Base-by-base conservation (phyloP, 192 early-diverging fungal genomes). In the Coemansia sp. region DNA sequence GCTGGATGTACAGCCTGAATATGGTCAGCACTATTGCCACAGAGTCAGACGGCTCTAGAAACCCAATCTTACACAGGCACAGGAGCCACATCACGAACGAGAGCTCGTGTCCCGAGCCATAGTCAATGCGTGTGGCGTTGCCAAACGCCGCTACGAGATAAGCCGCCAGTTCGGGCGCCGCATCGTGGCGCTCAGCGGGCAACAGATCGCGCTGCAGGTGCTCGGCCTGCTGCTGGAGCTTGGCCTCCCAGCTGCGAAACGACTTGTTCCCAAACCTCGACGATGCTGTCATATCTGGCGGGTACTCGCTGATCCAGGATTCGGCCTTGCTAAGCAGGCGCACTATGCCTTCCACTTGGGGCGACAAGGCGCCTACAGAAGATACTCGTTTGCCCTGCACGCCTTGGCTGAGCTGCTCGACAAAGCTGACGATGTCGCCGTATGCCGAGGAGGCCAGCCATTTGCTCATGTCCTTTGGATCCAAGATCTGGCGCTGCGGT, bases 101-200 rank as follows among this genome's bases (percentile, higher is more conserved):
- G 25, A 96, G 81, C 75, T 99, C 97, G 70, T 99, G 97, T 13
- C 97, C 97, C 31, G 88, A 92, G 16, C 97, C 97, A 73, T 99
- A 99, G 76, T 99, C 97, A 18, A 99, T 92, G 14, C 97, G 86
- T 3, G 87, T 93, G 8, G 82, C 84, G 70, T 99, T 89, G 2
- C 97, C 97, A 86, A 98, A 96, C 11, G 80, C 69, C 23, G 82
- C 83, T 0, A 65, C 79, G 34, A 96, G 82, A 65, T 97, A 98
- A 23, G 88, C 70, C 0, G 61, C 68, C 6, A 97, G 72, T 81
- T 99, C 96, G 8, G 84, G 47, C 14, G 87, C 75, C 0, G 90
- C 89, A 1, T 65, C 62, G 53, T 88, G 83, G 8, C 33, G 10
- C 53, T 31, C 38, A 16, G 20, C 35, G 2, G 72, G 72, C 61